phyloP scores from a whole-genome alignment of 2,329 filamentous ascomycete species.

The Diaporthe batatas region DNA sequence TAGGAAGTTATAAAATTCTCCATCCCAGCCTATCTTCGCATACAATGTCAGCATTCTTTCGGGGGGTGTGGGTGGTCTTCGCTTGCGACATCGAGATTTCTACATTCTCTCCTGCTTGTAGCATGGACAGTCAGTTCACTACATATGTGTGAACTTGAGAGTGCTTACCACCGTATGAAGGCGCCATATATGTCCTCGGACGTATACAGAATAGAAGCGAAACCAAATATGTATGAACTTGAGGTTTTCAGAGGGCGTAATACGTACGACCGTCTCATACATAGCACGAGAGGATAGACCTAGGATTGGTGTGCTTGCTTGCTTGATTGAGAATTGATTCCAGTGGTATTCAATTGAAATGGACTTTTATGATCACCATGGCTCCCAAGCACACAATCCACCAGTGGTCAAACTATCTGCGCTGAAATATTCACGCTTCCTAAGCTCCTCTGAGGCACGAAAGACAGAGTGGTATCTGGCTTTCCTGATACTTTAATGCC shows the following conservation, averaged over 20 bases:
- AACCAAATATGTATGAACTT: too few relatives aligned
- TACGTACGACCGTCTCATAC: background rate
- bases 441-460: slow-evolving; percentile 13
- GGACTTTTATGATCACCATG: slow-evolving; percentile 25
- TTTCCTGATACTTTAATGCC: slow-evolving; percentile 32
- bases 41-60: too few relatives aligned
- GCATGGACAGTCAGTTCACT: too few relatives aligned
- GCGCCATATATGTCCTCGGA: too few relatives aligned
- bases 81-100: too few relatives aligned
- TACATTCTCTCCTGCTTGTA: too few relatives aligned
- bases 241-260: background rate
- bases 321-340: background rate
- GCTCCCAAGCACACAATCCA: slow-evolving; percentile 26
- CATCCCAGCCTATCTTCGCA: too few relatives aligned
- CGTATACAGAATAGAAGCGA: too few relatives aligned
- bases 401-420: background rate
- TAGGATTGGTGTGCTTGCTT: background rate
- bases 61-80: too few relatives aligned
- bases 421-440: slow-evolving; percentile 3
- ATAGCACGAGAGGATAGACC: background rate
- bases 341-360: slow-evolving; percentile 15
- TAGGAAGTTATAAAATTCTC: too few relatives aligned
- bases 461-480: slow-evolving; percentile 34
- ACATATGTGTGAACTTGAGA: too few relatives aligned
- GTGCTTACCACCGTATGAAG: too few relatives aligned